Evolutionary conservation across 495 filamentous ascomycete species (phyloP), one percentile per base, ranked within the genome.

Genomic region (Penicillium herquei): DNA sequence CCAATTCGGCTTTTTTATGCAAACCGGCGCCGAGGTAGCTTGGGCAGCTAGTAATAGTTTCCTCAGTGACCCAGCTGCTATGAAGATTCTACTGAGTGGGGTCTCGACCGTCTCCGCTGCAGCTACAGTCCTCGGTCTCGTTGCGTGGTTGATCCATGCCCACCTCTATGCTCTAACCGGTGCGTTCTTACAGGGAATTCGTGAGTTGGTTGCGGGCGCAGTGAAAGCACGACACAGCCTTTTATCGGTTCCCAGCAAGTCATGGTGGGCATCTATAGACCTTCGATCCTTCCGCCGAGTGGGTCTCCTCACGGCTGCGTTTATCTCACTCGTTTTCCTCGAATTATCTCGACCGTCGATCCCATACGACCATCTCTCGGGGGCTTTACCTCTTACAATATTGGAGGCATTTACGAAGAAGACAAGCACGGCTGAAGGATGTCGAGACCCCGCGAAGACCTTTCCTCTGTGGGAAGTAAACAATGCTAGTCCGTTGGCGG

Each of bases 1-100:
- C 18, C 72, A 75, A 49, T 72, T 75, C 44, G 72, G 72, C 34
- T 76, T 76, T 59, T 76, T 72, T 55, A 57, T 74, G 40, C 70
- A 76, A 54, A 76, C 73, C 7, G 73, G 73, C 11, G 68, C 67
- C 45, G 72, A 76, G 41, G 70, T 76, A 52, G 65, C 68, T 50
- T 76, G 73, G 73, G 60, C 62, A 18, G 69, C 70, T 45, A 65
- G 65, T 47, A 57, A 60, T 52, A 75, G 70, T 51, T 73, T 76
- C 57, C 49, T 76, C 13, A 68, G 61, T 26, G 73, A 76, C 41
- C 70, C 72, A 7, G 70, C 72, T 6, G 73, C 72, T 31, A 73
- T 75, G 67, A 74, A 74, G 45, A 69, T 76, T 50, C 55, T 76
- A n/a, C 59, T 76, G 49, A 75, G 66, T 33, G 73, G 73, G 7